Evolutionary conservation across 805 yeast genomes (phyloP).

Genomic region (Starmerella bacillaris): DNA sequence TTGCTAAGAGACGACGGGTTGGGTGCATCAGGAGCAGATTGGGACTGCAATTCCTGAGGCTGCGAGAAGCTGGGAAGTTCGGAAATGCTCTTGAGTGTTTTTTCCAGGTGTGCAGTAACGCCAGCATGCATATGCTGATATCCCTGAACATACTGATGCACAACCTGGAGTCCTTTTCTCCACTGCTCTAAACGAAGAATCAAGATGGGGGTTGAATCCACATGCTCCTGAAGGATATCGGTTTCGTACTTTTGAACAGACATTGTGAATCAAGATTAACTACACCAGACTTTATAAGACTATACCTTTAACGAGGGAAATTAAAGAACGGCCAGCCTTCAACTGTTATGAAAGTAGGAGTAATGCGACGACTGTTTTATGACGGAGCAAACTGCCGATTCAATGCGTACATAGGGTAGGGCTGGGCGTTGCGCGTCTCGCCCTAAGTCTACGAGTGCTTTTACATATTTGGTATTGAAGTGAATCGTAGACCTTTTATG

Average conservation of each 20-base stretch:
- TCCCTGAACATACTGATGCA: conserved; percentile 21
- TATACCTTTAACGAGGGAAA: no score
- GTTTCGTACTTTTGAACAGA: conserved; percentile 17
- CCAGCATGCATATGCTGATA: conserved; percentile 19
- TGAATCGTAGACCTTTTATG: no score
- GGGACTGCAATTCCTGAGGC: conserved; percentile 7
- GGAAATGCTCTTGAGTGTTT: conserved; percentile 20
- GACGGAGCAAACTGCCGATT: no score
- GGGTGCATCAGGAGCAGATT: conserved; percentile 1
- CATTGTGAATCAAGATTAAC: no score
- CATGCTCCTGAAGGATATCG: conserved; percentile 16
- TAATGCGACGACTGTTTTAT: no score
- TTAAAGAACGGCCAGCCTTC: no score
- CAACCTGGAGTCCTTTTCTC: conserved; percentile 21
- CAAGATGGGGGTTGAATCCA: conserved; percentile 25
- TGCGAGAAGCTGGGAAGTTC: conserved; percentile 23
- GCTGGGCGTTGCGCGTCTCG: no score
- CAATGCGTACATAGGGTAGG: no score
- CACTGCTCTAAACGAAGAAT: conserved; percentile 26
- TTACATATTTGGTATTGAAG: no score
- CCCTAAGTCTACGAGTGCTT: no score
- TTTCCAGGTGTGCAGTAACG: conserved; percentile 21
- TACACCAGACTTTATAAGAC: no score
- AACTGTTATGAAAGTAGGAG: no score
- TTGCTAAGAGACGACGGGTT: conserved; percentile 20